Percentiles rank a stretch among this genome's conserved stretches.
phyloP scores from a whole-genome alignment of 495 filamentous ascomycete species.

The Podospora comata region DNA sequence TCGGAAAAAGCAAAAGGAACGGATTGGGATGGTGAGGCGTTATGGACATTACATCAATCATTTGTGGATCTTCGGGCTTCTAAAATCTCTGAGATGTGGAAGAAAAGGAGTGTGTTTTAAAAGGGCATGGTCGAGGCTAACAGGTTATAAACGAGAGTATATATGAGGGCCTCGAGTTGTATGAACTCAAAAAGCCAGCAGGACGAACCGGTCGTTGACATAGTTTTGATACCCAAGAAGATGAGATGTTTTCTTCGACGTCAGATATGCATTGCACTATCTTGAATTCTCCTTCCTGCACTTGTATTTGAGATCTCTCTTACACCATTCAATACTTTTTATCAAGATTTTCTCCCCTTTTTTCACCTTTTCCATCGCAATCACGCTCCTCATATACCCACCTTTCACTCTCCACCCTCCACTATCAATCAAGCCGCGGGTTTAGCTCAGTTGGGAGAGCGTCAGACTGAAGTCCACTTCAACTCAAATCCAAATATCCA shows the following conservation, averaged over 20 bases:
- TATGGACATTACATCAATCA: neutral
- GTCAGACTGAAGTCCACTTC: constrained; percentile 23
- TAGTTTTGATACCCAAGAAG: constrained; percentile 1
- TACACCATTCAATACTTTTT: too few relatives aligned
- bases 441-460: constrained; percentile 30
- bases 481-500: too few relatives aligned
- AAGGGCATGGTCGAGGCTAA: too few relatives aligned
- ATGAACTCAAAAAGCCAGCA: neutral
- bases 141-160: neutral
- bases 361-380: too few relatives aligned
- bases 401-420: neutral
- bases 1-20: neutral
- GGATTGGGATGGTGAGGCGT: neutral
- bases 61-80: neutral
- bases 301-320: too few relatives aligned
- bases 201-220: neutral
- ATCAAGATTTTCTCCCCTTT: neutral
- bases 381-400: neutral
- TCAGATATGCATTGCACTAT: too few relatives aligned
- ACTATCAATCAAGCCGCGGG: constrained; percentile 15
- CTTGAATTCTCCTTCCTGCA: too few relatives aligned
- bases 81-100: neutral
- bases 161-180: neutral
- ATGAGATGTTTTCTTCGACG: neutral
- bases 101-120: too few relatives aligned